Conservation (phyloP, 257 asterid genomes). For the Ilex asprella region DNA sequence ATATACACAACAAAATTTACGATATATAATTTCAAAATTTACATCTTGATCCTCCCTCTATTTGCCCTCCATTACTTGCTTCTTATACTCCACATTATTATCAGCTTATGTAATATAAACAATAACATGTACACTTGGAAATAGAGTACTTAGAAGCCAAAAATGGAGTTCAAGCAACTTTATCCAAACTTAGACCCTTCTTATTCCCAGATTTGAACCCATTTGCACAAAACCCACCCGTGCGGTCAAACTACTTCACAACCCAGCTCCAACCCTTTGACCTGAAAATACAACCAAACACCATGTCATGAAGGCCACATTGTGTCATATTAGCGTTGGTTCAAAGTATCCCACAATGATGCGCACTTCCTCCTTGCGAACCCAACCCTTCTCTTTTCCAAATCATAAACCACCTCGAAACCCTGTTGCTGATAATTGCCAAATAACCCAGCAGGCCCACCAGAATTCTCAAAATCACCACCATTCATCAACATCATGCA, state of each 20-base stretch:
- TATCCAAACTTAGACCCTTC: too few species aligned
- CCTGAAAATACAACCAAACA: background rate
- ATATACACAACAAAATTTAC: too few species aligned
- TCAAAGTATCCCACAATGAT: slow-evolving; percentile 72
- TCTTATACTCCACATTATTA: slow-evolving; percentile 7
- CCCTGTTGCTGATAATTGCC: slow-evolving; percentile 98
- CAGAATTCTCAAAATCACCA: slow-evolving; percentile 60
- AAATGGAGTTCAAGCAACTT: too few species aligned
- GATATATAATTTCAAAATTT: slow-evolving; percentile 5
- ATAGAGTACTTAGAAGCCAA: too few species aligned
- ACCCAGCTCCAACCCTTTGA: slow-evolving; percentile 9
- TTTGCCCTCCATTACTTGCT: slow-evolving; percentile 16
- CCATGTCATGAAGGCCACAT: slow-evolving; percentile 9
- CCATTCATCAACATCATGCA: slow-evolving; percentile 89
- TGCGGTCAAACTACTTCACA: background rate
- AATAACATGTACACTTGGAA: background rate
- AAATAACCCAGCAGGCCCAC: slow-evolving; percentile 88
- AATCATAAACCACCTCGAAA: slow-evolving; percentile 89
- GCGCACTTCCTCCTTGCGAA: slow-evolving; percentile 80
- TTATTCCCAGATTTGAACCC: background rate
- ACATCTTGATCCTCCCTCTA: background rate
- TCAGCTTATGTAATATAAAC: background rate
- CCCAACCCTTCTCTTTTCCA: slow-evolving; percentile 67
- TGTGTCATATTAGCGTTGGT: slow-evolving; percentile 29
- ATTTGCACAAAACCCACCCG: background rate